phyloP scores from a whole-genome alignment of 2,329 filamentous ascomycete species.

The Geosmithia morbida region DNA sequence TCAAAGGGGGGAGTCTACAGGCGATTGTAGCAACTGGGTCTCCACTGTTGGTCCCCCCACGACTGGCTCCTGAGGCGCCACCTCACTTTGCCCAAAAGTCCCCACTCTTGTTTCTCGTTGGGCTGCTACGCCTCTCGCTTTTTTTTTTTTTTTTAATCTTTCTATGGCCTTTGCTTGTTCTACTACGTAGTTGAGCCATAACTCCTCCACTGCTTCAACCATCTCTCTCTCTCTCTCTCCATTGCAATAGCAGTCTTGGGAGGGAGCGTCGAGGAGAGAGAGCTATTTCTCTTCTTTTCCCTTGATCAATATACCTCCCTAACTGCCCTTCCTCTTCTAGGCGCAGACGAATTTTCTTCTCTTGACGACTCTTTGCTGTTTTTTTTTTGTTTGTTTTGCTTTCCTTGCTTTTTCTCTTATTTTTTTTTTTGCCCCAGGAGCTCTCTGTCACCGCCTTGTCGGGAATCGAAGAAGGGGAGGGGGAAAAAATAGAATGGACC shows the following conservation, averaged over 20 bases:
- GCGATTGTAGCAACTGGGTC: not conserved
- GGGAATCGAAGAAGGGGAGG: not conserved
- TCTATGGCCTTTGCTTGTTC: not conserved
- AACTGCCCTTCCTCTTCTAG: conserved; percentile 2
- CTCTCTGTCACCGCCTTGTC: not conserved
- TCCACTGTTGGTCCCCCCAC: not conserved
- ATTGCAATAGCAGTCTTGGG: not conserved
- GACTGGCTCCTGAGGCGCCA: conserved; percentile 4
- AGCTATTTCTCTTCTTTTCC: not conserved
- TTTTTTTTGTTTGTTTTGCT: not conserved
- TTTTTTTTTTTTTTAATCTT: not conserved
- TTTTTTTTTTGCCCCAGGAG: not conserved
- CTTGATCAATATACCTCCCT: not conserved
- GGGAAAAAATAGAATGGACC: conserved; percentile 10
- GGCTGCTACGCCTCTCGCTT: conserved; percentile 2
- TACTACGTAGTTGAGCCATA: not conserved
- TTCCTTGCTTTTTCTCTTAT: not conserved
- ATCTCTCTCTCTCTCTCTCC: not conserved
- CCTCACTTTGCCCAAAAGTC: conserved; percentile 1
- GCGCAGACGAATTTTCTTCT: not conserved
- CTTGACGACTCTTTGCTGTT: conserved; percentile 1
- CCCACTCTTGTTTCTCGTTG: conserved; percentile 1
- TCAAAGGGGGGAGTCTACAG: not conserved
- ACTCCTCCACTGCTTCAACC: not conserved
- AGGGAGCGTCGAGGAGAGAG: not conserved